Base-by-base conservation (phyloP, 495 filamentous ascomycete species). In the Barbatosphaeria neglecta region DNA sequence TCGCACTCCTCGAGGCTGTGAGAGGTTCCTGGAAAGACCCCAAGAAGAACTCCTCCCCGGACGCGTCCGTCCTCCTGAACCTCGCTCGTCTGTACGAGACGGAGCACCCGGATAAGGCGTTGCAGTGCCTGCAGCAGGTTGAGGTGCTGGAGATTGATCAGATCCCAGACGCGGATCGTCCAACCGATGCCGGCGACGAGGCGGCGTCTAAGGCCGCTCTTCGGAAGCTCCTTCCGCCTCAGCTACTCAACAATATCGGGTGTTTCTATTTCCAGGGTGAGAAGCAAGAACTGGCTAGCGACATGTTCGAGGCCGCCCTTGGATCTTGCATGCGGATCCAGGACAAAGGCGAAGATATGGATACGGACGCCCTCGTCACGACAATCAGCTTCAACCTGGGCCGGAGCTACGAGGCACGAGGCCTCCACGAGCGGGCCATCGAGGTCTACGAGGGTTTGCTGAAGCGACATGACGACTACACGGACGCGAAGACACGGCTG, bases 341-440 rank as follows among this genome's bases (percentile, higher is more conserved):
- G 16, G 80, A 85, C 47, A 76, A 75, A 50, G 80, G 82, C 53
- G 72, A 75, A 20, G 75, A 76, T 3, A 63, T 77, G n/a, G 90
- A 95, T 56, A 84, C 79, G 1, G 92, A 97, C 59, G 86, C 88
- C 2, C 74, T 98, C 5, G 81, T 95, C 22, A 94, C 89, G 0
- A 94, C 87, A 4, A 89, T 98, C 54, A 89, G 84, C 51, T 98
- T 88, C 67, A 98, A 97, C 59, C 79, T 98, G 22, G 92, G 84
- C n/a, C 77, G 92, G n/a, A 90, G 87, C 19, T 95, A 95, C 55
- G 92, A 98, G 63, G 82, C 86, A 1, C 81, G 82, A 6, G 82
- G 84, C 31, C 75, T 87, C 57, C 70, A 81, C 22, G 86, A 93
- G 40, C 81, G 90, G 55, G 93, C 92, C 0, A 81, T 83, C 50